Evolutionary conservation across 2,329 filamentous ascomycete species (phyloP).

Genomic region (Trichophyton schoenleinii): DNA sequence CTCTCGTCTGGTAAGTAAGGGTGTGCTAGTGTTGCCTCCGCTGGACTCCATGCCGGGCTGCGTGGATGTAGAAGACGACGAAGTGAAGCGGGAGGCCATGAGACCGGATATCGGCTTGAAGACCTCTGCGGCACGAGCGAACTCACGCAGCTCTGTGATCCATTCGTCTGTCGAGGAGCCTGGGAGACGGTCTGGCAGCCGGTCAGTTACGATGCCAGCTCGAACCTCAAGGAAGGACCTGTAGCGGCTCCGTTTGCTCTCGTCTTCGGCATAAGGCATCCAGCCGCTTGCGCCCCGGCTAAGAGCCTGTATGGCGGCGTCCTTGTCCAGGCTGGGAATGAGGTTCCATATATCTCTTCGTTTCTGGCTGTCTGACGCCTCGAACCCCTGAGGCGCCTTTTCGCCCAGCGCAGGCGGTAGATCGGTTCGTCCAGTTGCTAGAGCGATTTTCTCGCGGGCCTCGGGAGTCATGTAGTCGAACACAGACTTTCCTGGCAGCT

Average conservation of each 20-base stretch:
- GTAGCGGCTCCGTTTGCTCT: slow-evolving; percentile 68
- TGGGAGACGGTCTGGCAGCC: slow-evolving; percentile 44
- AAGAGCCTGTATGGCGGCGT: slow-evolving; percentile 56
- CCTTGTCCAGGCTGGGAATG: slow-evolving; percentile 53
- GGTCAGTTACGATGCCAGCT: slow-evolving; percentile 46
- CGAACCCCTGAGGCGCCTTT: slow-evolving; percentile 51
- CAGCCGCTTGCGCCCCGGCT: slow-evolving; percentile 53
- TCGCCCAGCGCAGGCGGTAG: slow-evolving; percentile 69
- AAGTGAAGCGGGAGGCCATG: slow-evolving; percentile 90
- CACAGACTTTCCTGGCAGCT: slow-evolving; percentile 80
- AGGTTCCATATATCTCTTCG: slow-evolving; percentile 46
- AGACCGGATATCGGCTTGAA: slow-evolving; percentile 85
- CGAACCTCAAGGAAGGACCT: slow-evolving; percentile 66
- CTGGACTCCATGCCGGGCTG: no score
- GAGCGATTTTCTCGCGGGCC: slow-evolving; percentile 62
- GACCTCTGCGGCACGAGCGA: slow-evolving; percentile 58
- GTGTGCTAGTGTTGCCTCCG: slow-evolving; percentile 23
- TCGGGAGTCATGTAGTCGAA: slow-evolving; percentile 82
- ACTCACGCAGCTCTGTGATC: slow-evolving; percentile 67
- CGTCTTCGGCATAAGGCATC: slow-evolving; percentile 75
- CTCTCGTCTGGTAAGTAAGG: slow-evolving; percentile 37
- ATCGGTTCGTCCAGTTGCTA: slow-evolving; percentile 60
- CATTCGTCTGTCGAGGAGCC: slow-evolving; percentile 56
- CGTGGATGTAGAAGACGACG: slow-evolving; percentile 32
- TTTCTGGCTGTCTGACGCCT: slow-evolving; percentile 50